These are phyloP conservation scores for Ustilago cynodontis DNA, from an alignment of 1,284 basidiomycete species.

Conservation along the genomic window DNA sequence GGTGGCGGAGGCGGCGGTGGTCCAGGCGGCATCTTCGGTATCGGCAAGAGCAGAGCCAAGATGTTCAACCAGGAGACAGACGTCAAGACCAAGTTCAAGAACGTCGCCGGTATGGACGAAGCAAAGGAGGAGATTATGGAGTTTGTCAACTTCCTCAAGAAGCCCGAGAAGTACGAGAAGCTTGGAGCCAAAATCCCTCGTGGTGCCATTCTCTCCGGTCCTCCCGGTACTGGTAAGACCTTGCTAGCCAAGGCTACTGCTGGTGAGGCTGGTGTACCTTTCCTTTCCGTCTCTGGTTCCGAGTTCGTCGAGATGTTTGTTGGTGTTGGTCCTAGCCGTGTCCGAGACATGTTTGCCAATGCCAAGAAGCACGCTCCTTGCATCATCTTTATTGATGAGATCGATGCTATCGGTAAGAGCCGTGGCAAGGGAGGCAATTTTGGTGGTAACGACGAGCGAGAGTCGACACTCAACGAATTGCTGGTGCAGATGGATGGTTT, in stretches of 20 bases:
- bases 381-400: conserved; percentile 78
- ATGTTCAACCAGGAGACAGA: conserved; percentile 98
- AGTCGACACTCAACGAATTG: conserved; percentile 96
- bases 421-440: conserved; percentile 88
- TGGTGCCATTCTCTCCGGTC: conserved; percentile 96
- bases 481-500: conserved; percentile 99
- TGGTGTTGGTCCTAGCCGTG: conserved; percentile 96
- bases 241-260: conserved; percentile 97
- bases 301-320: conserved; percentile 99
- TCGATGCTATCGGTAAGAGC: conserved; percentile 95
- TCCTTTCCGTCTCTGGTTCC: conserved; percentile 97
- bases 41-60: conserved; percentile 94
- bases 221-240: conserved; percentile 98
- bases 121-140: conserved; percentile 99
- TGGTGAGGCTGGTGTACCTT: conserved; percentile 95
- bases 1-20: conserved; percentile 72
- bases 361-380: conserved; percentile 98
- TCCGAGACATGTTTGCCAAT: conserved; percentile 95
- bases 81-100: conserved; percentile 91
- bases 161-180: conserved; percentile 92
- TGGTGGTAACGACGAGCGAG: conserved; percentile 97
- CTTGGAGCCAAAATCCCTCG: conserved; percentile 98
- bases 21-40: conserved; percentile 93
- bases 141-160: conserved; percentile 99
- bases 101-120: conserved; percentile 99